A percentile compares a stretch with the other conserved stretches of the same genome.
Evolutionary conservation across 169 alveolate genomes (phyloP).

Genomic region (Plasmodium coatneyi): DNA sequence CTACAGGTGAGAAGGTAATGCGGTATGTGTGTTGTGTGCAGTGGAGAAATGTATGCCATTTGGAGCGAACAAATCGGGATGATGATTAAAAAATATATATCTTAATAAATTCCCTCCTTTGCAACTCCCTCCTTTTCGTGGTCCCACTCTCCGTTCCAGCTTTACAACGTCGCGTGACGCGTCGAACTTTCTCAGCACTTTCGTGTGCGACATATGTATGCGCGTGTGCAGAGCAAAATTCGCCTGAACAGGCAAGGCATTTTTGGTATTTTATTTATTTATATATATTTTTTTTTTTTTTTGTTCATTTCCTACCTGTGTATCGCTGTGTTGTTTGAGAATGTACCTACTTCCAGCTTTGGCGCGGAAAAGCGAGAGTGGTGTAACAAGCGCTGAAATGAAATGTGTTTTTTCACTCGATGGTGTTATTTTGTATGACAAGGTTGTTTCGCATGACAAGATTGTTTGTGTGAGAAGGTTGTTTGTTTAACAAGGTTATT

Average conservation of each 20-base stretch:
- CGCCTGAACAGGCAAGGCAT: constrained; percentile 7
- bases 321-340: background rate
- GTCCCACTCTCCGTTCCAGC: background rate
- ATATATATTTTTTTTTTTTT: background rate
- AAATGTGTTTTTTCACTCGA: background rate
- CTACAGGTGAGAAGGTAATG: background rate
- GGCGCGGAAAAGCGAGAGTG: background rate
- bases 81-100: background rate
- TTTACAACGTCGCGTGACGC: background rate
- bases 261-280: background rate
- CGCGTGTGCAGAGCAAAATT: background rate
- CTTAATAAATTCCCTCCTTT: background rate
- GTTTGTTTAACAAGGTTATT: background rate
- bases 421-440: background rate
- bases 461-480: background rate
- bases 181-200: background rate
- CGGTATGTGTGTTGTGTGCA: background rate
- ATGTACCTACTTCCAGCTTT: background rate
- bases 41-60: background rate
- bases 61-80: background rate
- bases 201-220: background rate
- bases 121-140: background rate
- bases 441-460: background rate
- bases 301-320: background rate
- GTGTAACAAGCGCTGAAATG: background rate